Evolutionary conservation across 805 yeast species (phyloP), one percentile per base, ranked within the genome.

Genomic region (Zygoascus bituminiphila): DNA sequence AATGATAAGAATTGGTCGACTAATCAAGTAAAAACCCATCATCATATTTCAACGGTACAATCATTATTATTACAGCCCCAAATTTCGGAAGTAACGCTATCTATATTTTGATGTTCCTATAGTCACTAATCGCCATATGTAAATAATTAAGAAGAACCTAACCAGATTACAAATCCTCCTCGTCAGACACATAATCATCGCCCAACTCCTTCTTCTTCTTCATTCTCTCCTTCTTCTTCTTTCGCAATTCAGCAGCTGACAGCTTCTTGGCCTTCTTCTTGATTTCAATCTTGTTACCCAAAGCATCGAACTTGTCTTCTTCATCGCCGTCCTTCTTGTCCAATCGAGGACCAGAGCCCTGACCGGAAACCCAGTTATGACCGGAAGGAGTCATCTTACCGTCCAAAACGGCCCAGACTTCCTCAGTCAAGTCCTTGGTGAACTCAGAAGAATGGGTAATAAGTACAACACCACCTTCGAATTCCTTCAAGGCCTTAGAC

Each of bases 141-240:
- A 29, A 29, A 29, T 29, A 29, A 29, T 29, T 29, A 29, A 29
- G 7, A 29, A 6, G 33, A 29, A 12, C 10, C n/a, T n/a, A n/a
- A n/a, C n/a, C 33, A 29, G 46, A 62, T 77, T 82, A 84, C 60
- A 80, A 76, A 64, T 83, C 93, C 51, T 91, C 98, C 63, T 89
- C 96, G 64, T 95, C 93, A 58, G 98, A 91, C 62, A 88, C 97
- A 73, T 93, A 94, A 74, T 93, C 98, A 71, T 93, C 98, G 81
- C 98, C 98, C 71, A 89, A 74, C 75, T 84, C 95, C 95, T 93
- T 93, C 97, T 91, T 93, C 95, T 91, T 93, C 85, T 85, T 88
- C 98, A 93, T 89, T 84, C 99, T 88, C 79, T 93, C 98, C 95
- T 93, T 93, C 97, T 93, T 93, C 96, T 93, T 93, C 96, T 93